These are phyloP conservation scores for Colletotrichum sp. DNA, from an alignment of 2,329 filamentous ascomycete genomes.

Conservation along the genomic window DNA sequence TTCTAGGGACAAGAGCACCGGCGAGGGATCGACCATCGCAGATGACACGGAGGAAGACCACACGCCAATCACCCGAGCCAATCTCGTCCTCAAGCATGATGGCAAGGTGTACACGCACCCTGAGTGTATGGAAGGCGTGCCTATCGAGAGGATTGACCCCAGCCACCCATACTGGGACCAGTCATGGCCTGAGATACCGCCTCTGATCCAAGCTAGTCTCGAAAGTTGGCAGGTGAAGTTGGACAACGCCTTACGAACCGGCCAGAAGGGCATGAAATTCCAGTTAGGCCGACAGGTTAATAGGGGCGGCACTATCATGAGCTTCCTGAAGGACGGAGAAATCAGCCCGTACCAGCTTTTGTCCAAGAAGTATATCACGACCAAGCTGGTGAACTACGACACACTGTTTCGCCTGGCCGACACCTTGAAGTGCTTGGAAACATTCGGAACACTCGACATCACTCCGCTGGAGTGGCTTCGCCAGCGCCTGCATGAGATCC, in stretches of 20 bases:
- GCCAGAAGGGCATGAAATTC: slow-evolving; percentile 48
- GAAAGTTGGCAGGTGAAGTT: slow-evolving; percentile 55
- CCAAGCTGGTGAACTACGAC: slow-evolving; percentile 55
- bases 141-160: slow-evolving; percentile 54
- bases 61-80: slow-evolving; percentile 43
- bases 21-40: not conserved
- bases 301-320: slow-evolving; percentile 56
- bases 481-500: slow-evolving; percentile 59
- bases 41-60: slow-evolving; percentile 12
- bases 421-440: slow-evolving; percentile 57
- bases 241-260: slow-evolving; percentile 39
- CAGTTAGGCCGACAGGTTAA: slow-evolving; percentile 62
- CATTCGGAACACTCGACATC: slow-evolving; percentile 55
- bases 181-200: slow-evolving; percentile 53
- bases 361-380: slow-evolving; percentile 54
- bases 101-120: slow-evolving; percentile 56
- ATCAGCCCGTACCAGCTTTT: slow-evolving; percentile 64
- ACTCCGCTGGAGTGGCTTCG: slow-evolving; percentile 62
- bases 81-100: slow-evolving; percentile 52
- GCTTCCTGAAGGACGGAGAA: slow-evolving; percentile 54
- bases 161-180: slow-evolving; percentile 62
- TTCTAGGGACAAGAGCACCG: slow-evolving; percentile 11
- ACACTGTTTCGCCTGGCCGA: slow-evolving; percentile 62
- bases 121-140: slow-evolving; percentile 57
- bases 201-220: slow-evolving; percentile 47